These are phyloP conservation scores for Juglanconis oblonga DNA, from an alignment of 2,329 filamentous ascomycete genomes.

Conservation along the genomic window DNA sequence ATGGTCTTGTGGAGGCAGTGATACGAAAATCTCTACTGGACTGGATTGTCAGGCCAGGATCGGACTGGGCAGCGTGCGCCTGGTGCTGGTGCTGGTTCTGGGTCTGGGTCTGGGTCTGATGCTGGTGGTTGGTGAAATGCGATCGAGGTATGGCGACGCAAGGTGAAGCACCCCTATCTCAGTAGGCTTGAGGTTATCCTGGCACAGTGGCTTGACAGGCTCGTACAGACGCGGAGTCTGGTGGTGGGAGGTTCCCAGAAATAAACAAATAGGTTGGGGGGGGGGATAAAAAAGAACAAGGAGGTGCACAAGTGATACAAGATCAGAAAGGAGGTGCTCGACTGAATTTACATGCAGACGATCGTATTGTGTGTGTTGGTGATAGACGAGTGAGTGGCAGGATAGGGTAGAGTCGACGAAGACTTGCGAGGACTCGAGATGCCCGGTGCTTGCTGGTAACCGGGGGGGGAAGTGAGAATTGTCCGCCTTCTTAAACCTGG, in stretches of 20 bases:
- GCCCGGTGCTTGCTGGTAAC: constrained; percentile 15
- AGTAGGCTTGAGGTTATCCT: constrained; percentile 17
- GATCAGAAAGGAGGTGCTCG: constrained; percentile 8
- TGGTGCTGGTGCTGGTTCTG: not conserved
- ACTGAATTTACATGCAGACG: constrained; percentile 7
- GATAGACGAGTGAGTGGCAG: not conserved
- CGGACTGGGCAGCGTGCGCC: not conserved
- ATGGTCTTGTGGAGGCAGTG: not conserved
- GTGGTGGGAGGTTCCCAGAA: constrained; percentile 16
- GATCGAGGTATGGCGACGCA: constrained; percentile 12
- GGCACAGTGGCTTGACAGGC: constrained; percentile 21
- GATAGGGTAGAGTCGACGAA: not conserved
- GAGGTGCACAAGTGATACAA: constrained; percentile 20
- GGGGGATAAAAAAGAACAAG: constrained; percentile 1
- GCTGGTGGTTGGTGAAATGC: constrained; percentile 8
- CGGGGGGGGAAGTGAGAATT: constrained; percentile 20
- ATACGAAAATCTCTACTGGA: not conserved
- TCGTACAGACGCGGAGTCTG: constrained; percentile 18
- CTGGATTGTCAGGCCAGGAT: not conserved
- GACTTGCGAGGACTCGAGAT: constrained; percentile 16
- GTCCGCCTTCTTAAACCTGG: constrained; percentile 25
- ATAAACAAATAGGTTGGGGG: too few relatives aligned
- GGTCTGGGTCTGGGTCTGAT: not conserved
- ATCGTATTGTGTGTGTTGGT: constrained; percentile 2
- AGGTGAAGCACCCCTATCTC: constrained; percentile 14